These are phyloP conservation scores for Ceratobasidium sp. DNA, from an alignment of 1,284 basidiomycete species.

Conservation along the genomic window DNA sequence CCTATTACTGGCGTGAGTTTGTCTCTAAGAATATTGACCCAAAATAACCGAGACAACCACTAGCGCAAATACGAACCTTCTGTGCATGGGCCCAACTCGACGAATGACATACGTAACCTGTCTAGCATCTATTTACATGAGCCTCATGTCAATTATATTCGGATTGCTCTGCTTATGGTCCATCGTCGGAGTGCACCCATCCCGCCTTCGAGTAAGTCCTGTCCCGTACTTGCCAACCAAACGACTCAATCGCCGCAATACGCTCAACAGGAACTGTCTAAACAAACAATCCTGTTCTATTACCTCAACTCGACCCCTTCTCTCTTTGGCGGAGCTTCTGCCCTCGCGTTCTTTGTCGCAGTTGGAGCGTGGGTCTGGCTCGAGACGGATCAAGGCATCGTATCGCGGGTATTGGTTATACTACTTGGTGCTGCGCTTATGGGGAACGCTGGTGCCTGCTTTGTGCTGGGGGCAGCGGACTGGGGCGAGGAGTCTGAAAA, in stretches of 20 bases:
- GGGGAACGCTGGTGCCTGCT: conserved; percentile 45
- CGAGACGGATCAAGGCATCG: conserved; percentile 30
- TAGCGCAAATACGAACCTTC: conserved; percentile 40
- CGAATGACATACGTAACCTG: conserved; percentile 44
- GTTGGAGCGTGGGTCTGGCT: conserved; percentile 46
- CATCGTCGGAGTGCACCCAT: conserved; percentile 42
- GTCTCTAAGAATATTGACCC: not conserved
- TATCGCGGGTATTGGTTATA: conserved; percentile 33
- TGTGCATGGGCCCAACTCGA: conserved; percentile 41
- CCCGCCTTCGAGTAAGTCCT: conserved; percentile 32
- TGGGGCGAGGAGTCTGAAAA: conserved; percentile 3
- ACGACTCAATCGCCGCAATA: not conserved
- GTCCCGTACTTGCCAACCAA: not conserved
- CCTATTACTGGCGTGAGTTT: conserved; percentile 42
- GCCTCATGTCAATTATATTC: conserved; percentile 46
- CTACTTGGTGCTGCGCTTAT: conserved; percentile 43
- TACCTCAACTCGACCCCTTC: conserved; percentile 45
- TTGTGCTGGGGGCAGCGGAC: conserved; percentile 32
- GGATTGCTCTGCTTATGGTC: conserved; percentile 45
- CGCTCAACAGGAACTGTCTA: conserved; percentile 31
- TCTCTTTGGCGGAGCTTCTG: conserved; percentile 44
- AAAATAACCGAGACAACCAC: not conserved
- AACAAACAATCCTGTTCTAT: conserved; percentile 38
- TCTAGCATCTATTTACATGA: conserved; percentile 43
- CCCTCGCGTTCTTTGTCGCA: conserved; percentile 45